Conservation (phyloP, 208 protist genomes). For the Endotrypanum monterogeii region DNA sequence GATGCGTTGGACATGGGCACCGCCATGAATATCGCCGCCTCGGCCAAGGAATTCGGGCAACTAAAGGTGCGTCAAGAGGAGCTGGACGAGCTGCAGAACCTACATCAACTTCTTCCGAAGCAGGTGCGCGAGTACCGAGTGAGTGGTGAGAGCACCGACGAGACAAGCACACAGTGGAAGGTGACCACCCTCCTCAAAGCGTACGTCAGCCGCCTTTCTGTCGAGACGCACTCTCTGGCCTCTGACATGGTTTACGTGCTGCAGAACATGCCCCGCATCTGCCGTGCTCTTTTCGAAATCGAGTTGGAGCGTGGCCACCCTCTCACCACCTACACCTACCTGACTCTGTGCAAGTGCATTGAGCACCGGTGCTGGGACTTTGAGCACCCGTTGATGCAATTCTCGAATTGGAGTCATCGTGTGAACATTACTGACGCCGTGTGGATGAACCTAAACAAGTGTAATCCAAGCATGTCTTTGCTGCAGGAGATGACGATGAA, state of each 20-base stretch:
- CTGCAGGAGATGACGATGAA: conserved; percentile 79
- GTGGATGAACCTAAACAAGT: conserved; percentile 67
- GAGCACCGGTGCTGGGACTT: conserved; percentile 95
- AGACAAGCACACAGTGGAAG: conserved; percentile 93
- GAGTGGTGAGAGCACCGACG: conserved; percentile 80
- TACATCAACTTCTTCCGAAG: conserved; percentile 68
- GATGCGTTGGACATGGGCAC: conserved; percentile 90
- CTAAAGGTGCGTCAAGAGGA: conserved; percentile 97
- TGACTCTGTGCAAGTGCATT: conserved; percentile 93
- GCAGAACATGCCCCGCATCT: conserved; percentile 96
- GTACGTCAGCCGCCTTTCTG: conserved; percentile 89
- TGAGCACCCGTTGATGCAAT: conserved; percentile 92
- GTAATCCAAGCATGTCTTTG: conserved; percentile 73
- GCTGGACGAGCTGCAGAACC: conserved; percentile 91
- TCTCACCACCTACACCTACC: conserved; percentile 81
- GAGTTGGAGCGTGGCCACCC: conserved; percentile 93
- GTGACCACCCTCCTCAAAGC: conserved; percentile 97
- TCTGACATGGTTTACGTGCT: conserved; percentile 97
- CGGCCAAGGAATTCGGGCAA: conserved; percentile 97
- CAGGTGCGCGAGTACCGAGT: conserved; percentile 68
- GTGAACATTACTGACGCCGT: conserved; percentile 82
- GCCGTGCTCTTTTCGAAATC: conserved; percentile 98
- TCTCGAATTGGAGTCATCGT: conserved; percentile 57
- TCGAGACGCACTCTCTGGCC: conserved; percentile 93
- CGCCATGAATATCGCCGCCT: conserved; percentile 92